Percentiles rank a stretch among this genome's conserved stretches.
These are phyloP conservation scores for Amylostereum areolatum DNA, from an alignment of 1,284 basidiomycete species.

Conservation along the genomic window DNA sequence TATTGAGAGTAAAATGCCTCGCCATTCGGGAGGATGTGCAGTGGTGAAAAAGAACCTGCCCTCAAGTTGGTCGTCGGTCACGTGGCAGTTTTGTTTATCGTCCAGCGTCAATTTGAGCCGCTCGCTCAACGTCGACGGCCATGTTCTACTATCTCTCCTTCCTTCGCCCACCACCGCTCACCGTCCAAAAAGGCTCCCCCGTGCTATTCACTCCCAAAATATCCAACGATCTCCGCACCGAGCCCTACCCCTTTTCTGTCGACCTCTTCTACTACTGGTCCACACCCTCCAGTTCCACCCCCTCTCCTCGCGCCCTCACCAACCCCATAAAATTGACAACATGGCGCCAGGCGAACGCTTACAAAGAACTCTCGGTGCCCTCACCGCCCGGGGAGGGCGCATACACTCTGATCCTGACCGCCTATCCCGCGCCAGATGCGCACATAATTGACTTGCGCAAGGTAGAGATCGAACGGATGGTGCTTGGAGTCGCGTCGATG, in stretches of 20 bases:
- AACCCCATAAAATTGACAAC: constrained; percentile 63
- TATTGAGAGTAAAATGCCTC: no score
- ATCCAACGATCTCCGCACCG: constrained; percentile 77
- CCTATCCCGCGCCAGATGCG: constrained; percentile 17
- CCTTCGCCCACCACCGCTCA: constrained; percentile 63
- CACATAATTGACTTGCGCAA: constrained; percentile 29
- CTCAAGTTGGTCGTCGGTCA: no score
- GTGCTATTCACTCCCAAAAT: constrained; percentile 66
- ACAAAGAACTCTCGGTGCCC: constrained; percentile 66
- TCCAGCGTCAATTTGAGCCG: no score
- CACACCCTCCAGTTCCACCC: constrained; percentile 62
- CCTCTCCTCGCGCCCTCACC: constrained; percentile 19
- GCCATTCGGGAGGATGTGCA: no score
- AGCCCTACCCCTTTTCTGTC: constrained; percentile 38
- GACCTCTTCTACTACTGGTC: constrained; percentile 41
- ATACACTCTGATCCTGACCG: constrained; percentile 59
- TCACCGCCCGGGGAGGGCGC: constrained; percentile 53
- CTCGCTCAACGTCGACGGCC: no score
- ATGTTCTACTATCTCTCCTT: constrained; percentile 82
- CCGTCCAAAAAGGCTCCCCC: constrained; percentile 30
- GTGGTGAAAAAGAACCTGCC: no score
- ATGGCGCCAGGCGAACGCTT: constrained; percentile 58
- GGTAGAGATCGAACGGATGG: constrained; percentile 27
- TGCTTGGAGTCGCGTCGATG: constrained; percentile 61
- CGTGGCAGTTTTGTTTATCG: no score